Conservation (phyloP, 768 basidiomycete genomes). For the Xanthoconium purpureum region DNA sequence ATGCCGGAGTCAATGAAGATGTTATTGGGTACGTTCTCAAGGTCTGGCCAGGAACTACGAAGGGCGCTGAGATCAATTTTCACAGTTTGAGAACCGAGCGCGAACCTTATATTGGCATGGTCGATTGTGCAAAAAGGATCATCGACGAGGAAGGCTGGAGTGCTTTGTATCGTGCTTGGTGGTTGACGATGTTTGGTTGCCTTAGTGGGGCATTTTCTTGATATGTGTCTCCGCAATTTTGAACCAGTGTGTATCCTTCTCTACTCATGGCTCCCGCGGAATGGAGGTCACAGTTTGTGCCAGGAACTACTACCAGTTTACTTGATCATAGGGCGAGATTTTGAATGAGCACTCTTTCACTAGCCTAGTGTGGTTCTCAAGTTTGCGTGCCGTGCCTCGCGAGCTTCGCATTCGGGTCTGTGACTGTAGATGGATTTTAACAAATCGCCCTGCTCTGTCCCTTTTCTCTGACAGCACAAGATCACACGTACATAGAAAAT, state of each 20-base stretch:
- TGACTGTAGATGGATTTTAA: no score
- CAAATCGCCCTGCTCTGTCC: no score
- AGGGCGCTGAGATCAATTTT: background rate
- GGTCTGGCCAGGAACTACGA: background rate
- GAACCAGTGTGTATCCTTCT: background rate
- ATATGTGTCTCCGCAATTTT: background rate
- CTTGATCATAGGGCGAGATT: no score
- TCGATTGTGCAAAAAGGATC: conserved; percentile 75
- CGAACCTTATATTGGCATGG: conserved; percentile 73
- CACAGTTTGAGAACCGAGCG: conserved; percentile 67
- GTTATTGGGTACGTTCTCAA: conserved; percentile 67
- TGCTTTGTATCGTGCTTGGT: conserved; percentile 81
- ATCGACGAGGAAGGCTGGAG: conserved; percentile 74
- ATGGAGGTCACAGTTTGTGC: background rate
- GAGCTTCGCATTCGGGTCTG: no score
- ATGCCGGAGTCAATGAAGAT: conserved; percentile 70
- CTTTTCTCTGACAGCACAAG: no score
- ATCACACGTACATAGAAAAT: no score
- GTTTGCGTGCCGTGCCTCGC: no score
- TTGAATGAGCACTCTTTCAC: no score
- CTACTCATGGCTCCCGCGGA: background rate
- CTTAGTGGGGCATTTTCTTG: conserved; percentile 48
- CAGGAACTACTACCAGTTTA: no score
- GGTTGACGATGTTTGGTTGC: conserved; percentile 70
- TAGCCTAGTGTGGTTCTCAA: no score